Evolutionary conservation across 306 rosid genomes (phyloP), one percentile per base, ranked within the genome.

Genomic region (Psophocarpus tetragonolobus): DNA sequence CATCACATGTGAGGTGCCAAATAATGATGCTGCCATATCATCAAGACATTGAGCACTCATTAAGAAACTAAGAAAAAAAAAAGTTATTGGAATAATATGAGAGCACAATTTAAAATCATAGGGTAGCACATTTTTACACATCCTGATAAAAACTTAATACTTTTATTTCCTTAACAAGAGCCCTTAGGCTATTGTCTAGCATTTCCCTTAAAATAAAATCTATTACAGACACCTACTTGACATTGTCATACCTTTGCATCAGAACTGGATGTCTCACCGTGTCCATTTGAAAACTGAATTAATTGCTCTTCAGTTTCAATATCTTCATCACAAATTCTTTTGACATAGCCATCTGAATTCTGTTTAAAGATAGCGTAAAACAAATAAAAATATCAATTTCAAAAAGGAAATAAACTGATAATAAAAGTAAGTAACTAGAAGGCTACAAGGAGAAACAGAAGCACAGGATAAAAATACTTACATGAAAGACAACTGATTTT

Each of bases 321-420:
- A 80, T 89, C 96, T 61, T 92, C 97, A 72, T 94, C 97, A 1
- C 84, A 27, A 82, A 94, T 27, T 68, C 98, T 85, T 56, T 17
- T 80, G 18, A 92, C 75, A 79, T 64, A 83, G 24, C 80, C 89
- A 51, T 72, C 78, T 27, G 97, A 82, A 51, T 74, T 88, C 97
- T 94, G 87, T 78, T 82, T 26, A 78, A 78, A 27, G 64, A 82
- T 30, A 51, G 10, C 15, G 80, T 44, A 75, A 33, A 30, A 45
- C 3, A 65, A 67, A 20, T 68, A 33, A 7, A 45, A 36, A 54
- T 61, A 74, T 57, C 45, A n/a, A 73, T 54, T 76, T 66, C 12
- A 2, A 51, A 56, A 65, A 56, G 56, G 45, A 42, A 21, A 64
- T 14, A 1, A 4, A 56, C 30, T 15, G 27, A 17, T 14, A 30